These are phyloP conservation scores for Blastobotrys proliferans DNA, from an alignment of 1,139 yeast species.

Conservation along the genomic window DNA sequence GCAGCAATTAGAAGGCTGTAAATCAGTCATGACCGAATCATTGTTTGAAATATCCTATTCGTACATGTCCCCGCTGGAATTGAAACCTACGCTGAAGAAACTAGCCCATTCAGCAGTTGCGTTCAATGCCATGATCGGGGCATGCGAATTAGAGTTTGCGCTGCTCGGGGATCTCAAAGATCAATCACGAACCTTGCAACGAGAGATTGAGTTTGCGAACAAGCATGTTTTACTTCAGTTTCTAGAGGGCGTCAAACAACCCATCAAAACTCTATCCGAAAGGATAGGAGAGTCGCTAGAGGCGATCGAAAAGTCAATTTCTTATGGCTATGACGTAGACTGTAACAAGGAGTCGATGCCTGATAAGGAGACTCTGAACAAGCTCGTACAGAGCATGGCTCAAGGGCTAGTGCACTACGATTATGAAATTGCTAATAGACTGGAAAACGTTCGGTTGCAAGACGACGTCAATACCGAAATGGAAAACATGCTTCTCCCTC, in stretches of 20 bases:
- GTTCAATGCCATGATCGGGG: conserved; percentile 43
- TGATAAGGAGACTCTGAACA: conserved; percentile 10
- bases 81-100: conserved; percentile 37
- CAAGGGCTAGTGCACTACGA: conserved; percentile 37
- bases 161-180: conserved; percentile 21
- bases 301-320: conserved; percentile 34
- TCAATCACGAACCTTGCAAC: conserved; percentile 24
- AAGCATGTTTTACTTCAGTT: conserved; percentile 34
- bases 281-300: conserved; percentile 35
- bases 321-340: conserved; percentile 42
- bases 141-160: conserved; percentile 45
- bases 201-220: conserved; percentile 39
- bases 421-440: conserved; percentile 20
- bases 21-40: conserved; percentile 43
- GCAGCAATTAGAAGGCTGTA: conserved; percentile 36
- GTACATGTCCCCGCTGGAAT: conserved; percentile 42
- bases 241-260: conserved; percentile 32
- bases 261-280: conserved; percentile 35
- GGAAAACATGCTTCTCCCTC: conserved; percentile 37
- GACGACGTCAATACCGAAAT: conserved; percentile 1
- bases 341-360: conserved; percentile 13
- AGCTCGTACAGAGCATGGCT: conserved; percentile 21
- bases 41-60: conserved; percentile 47
- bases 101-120: conserved; percentile 36
- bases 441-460: conserved; percentile 17